Evolutionary conservation across 2,329 filamentous ascomycete genomes (phyloP), one percentile per base, ranked within the genome.

Genomic region (Bipolaris zeicola): DNA sequence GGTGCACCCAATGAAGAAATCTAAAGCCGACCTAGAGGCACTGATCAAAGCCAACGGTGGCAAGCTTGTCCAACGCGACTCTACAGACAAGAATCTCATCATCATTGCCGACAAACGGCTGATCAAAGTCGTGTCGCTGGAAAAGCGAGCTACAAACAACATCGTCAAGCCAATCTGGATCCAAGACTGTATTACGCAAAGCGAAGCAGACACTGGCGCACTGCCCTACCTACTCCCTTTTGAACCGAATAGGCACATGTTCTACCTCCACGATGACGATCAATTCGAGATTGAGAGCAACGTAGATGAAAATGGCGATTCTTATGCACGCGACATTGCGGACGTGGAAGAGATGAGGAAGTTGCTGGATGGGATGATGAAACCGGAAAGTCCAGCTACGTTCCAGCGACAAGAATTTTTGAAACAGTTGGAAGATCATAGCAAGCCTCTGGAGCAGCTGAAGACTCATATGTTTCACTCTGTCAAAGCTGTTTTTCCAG

Each of bases 1-100:
- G 26, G 72, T 82, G 1, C 81, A 84, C 39, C 90, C 91, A 0
- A 78, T 81, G 22, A 95, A 91, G 76, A 92, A 87, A 72, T 84
- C 83, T 5, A 97, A 96, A 74, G 80, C 83, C 0, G 88, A 96
- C 61, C 79, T 99, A 1, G 93, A 98, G 74, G 81, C 85, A 7
- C 76, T 96, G 1, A 84, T 98, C 66, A 96, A 95, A 74, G 84
- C 87, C 5, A 87, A 97, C 59, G 94, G 94, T 3, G 95, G 92
- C 5, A 85, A 79, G 8, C 82, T 97, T 31, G 89, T 89, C 6
- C 92, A 97, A 71, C 88, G 87, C 10, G 85, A 91, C 6, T 84
- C 81, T 4, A 83, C 85, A 1, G 82, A 80, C 3, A 79, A 84
- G 0, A 78, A 81, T 42, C 92, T 89, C 61, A 81, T 95, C 34